Percentiles rank a stretch among this genome's conserved stretches.
Evolutionary conservation across 352 stramenopile species (phyloP).

Genomic region (Pythium pyrilobum): DNA sequence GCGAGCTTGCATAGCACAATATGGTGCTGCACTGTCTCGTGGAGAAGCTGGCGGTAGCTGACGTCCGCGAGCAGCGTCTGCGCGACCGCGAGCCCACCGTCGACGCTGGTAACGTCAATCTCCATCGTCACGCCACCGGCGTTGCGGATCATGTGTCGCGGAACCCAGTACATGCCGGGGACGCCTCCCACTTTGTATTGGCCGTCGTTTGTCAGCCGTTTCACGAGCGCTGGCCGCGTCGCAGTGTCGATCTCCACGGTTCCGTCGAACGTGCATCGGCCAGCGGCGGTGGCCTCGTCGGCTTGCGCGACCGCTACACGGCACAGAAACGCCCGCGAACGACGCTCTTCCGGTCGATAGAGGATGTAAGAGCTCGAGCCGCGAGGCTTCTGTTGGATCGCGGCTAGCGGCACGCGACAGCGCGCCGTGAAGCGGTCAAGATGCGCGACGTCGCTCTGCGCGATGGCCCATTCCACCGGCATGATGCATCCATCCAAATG

Average conservation of each 20-base stretch:
- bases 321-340: conserved; percentile 24
- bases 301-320: conserved; percentile 24
- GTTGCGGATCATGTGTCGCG: conserved; percentile 27
- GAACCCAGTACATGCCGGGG: conserved; percentile 38
- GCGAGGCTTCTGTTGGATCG: conserved; percentile 28
- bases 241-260: conserved; percentile 5
- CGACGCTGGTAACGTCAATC: conserved; percentile 11
- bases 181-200: not conserved
- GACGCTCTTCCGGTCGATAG: not conserved
- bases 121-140: conserved; percentile 54
- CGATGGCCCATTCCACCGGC: conserved; percentile 16
- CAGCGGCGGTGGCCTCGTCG: not conserved
- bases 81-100: not conserved
- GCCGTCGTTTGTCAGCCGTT: not conserved
- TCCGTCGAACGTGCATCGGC: not conserved
- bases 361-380: conserved; percentile 35
- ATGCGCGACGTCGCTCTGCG: conserved; percentile 13
- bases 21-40: conserved; percentile 52
- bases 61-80: conserved; percentile 31
- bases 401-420: conserved; percentile 33
- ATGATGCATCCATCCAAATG: conserved; percentile 7
- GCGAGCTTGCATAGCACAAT: conserved; percentile 35
- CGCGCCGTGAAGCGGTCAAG: conserved; percentile 54
- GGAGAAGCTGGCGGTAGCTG: conserved; percentile 40
- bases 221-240: not conserved